Evolutionary conservation across 495 filamentous ascomycete species (phyloP).

Genomic region (Penicillium tannophilum): DNA sequence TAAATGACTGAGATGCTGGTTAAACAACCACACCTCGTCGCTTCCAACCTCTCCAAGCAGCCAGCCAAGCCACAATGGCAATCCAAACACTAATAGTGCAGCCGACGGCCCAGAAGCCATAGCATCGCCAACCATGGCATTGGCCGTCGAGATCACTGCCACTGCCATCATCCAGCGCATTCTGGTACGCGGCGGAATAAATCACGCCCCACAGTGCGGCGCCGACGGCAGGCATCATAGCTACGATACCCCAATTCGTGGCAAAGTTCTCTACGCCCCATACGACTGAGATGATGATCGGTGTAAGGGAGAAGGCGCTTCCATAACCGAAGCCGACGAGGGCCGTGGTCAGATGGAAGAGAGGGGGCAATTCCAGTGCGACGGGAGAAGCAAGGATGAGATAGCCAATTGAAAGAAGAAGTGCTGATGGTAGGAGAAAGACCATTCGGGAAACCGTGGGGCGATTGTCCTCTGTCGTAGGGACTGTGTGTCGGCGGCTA

Average conservation of each 20-base stretch:
- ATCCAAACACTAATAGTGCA: constrained; percentile 69
- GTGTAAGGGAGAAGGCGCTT: constrained; percentile 82
- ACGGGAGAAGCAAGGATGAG: constrained; percentile 71
- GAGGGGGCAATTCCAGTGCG: constrained; percentile 63
- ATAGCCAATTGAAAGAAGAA: constrained; percentile 76
- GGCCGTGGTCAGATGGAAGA: constrained; percentile 80
- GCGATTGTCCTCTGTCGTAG: constrained; percentile 29
- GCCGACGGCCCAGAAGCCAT: constrained; percentile 82
- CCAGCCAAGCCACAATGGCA: constrained; percentile 70
- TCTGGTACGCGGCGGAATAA: constrained; percentile 81
- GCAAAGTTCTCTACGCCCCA: constrained; percentile 99
- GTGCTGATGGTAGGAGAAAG: constrained; percentile 74
- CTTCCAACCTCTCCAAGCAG: constrained; percentile 89
- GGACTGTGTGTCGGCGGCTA: constrained; percentile 25
- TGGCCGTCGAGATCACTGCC: constrained; percentile 34
- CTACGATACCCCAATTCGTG: constrained; percentile 96
- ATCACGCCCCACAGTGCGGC: constrained; percentile 84
- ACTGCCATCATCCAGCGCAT: constrained; percentile 45
- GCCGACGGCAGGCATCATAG: constrained; percentile 83
- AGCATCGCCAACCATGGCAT: constrained; percentile 76
- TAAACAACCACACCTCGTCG: constrained; percentile 77
- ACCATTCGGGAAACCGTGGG: constrained; percentile 72
- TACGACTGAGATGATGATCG: constrained; percentile 89
- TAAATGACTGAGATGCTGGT: constrained; percentile 1
- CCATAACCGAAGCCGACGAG: constrained; percentile 90